Evolutionary conservation across 1,139 yeast genomes (phyloP).

Genomic region (Suhomyces terraborum): DNA sequence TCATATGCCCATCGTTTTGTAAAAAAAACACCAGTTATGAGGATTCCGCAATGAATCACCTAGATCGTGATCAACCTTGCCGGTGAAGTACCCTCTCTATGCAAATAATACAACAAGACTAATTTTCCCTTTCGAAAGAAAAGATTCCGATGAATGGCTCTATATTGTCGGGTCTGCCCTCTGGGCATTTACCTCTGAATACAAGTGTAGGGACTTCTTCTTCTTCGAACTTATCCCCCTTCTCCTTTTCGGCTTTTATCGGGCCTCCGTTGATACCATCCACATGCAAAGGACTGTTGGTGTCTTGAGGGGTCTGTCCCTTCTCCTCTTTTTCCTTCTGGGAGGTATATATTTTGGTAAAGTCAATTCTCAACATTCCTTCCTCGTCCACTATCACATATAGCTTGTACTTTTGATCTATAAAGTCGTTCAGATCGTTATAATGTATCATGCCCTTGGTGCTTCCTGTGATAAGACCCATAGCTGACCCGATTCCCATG

Average conservation of each 20-base stretch:
- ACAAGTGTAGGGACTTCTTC: constrained; percentile 49
- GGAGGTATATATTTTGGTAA: constrained; percentile 47
- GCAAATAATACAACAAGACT: neutral
- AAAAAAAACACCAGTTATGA: no score
- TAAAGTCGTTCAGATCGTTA: constrained; percentile 50
- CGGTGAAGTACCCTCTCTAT: no score
- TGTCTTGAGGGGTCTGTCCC: constrained; percentile 13
- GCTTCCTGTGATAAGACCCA: constrained; percentile 58
- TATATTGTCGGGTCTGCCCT: constrained; percentile 53
- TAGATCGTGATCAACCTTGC: no score
- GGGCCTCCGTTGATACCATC: neutral
- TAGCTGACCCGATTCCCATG: constrained; percentile 60
- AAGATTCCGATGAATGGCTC: constrained; percentile 61
- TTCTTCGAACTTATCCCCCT: constrained; percentile 24
- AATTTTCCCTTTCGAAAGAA: constrained; percentile 50
- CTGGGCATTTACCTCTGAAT: constrained; percentile 56
- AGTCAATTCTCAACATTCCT: constrained; percentile 53
- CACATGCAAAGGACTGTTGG: constrained; percentile 8
- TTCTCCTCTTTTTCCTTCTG: constrained; percentile 15
- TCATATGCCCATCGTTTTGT: no score
- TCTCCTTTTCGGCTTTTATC: constrained; percentile 7
- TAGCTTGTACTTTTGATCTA: constrained; percentile 51
- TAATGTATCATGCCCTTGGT: constrained; percentile 54
- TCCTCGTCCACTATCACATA: constrained; percentile 55
- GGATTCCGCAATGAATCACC: no score